These are phyloP conservation scores for Amanita thiersii DNA, from an alignment of 768 basidiomycete genomes.

Conservation along the genomic window DNA sequence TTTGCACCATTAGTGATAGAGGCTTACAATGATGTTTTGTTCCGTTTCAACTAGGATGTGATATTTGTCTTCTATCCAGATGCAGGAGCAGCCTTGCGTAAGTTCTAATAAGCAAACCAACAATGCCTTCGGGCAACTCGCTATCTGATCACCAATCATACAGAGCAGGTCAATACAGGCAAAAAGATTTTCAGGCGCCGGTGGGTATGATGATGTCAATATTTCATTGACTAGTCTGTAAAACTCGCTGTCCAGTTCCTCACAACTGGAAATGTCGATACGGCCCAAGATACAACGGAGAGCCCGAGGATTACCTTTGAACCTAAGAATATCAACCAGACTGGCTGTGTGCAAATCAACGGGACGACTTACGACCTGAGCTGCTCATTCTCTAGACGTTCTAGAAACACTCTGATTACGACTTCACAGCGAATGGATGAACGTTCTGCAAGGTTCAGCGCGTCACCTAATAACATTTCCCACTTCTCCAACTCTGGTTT, in stretches of 20 bases:
- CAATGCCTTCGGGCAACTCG: slow-evolving; percentile 16
- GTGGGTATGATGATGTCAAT: slow-evolving; percentile 27
- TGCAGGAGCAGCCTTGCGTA: slow-evolving; percentile 30
- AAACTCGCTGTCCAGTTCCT: slow-evolving; percentile 12
- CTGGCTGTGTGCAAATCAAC: background rate
- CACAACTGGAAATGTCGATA: slow-evolving; percentile 14
- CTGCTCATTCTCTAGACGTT: slow-evolving; percentile 16
- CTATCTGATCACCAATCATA: slow-evolving; percentile 24
- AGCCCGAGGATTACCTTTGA: slow-evolving; percentile 13
- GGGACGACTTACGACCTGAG: background rate
- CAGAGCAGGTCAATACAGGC: slow-evolving; percentile 21
- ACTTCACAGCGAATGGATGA: slow-evolving; percentile 11
- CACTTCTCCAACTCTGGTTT: slow-evolving; percentile 33
- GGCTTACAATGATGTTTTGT: slow-evolving; percentile 39
- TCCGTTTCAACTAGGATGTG: slow-evolving; percentile 32
- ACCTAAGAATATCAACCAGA: background rate
- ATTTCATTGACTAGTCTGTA: slow-evolving; percentile 21
- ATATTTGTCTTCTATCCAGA: slow-evolving; percentile 46
- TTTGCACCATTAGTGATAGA: background rate
- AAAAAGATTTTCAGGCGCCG: slow-evolving; percentile 16
- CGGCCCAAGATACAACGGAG: slow-evolving; percentile 16
- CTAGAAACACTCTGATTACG: slow-evolving; percentile 22
- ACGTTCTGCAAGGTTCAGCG: slow-evolving; percentile 18
- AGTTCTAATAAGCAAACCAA: slow-evolving; percentile 26
- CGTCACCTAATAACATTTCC: slow-evolving; percentile 26